Evolutionary conservation across 2,329 filamentous ascomycete genomes (phyloP).

Genomic region (Fonsecaea multimorphosa): DNA sequence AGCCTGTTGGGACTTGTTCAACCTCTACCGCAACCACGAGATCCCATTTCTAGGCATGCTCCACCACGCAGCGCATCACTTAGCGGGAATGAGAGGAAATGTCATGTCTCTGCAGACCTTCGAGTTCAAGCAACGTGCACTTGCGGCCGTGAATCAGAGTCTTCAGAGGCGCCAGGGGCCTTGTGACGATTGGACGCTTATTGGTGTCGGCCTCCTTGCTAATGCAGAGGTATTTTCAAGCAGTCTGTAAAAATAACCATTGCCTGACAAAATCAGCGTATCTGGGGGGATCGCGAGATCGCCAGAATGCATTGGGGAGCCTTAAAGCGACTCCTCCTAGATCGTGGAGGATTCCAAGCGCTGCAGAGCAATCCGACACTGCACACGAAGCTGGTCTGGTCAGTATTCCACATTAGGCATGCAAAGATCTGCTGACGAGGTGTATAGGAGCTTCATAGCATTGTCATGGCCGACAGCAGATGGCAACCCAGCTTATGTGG

Average conservation of each 20-base stretch:
- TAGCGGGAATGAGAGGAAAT: conserved; percentile 22
- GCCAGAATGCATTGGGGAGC: conserved; percentile 28
- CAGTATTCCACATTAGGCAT: not conserved
- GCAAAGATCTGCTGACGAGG: not conserved
- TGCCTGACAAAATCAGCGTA: conserved; percentile 14
- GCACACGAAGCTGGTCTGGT: conserved; percentile 31
- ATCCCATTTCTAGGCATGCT: conserved; percentile 30
- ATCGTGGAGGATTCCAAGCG: conserved; percentile 24
- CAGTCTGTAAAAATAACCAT: not conserved
- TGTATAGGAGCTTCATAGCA: conserved; percentile 29
- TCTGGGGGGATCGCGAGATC: conserved; percentile 25
- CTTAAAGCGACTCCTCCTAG: conserved; percentile 24
- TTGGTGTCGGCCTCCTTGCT: conserved; percentile 27
- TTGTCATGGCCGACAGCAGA: conserved; percentile 23
- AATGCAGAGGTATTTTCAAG: conserved; percentile 24
- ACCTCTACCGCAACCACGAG: conserved; percentile 28
- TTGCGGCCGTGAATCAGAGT: conserved; percentile 21
- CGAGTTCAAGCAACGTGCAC: conserved; percentile 21
- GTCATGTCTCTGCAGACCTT: conserved; percentile 17
- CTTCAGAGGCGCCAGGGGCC: conserved; percentile 16
- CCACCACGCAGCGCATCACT: conserved; percentile 28
- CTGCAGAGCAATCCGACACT: conserved; percentile 13
- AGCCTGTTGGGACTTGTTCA: conserved; percentile 30
- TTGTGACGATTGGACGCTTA: conserved; percentile 24
- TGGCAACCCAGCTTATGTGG: conserved; percentile 24